Conservation (phyloP, 176 grass and related monocot genomes). For the Oryza brachyantha region DNA sequence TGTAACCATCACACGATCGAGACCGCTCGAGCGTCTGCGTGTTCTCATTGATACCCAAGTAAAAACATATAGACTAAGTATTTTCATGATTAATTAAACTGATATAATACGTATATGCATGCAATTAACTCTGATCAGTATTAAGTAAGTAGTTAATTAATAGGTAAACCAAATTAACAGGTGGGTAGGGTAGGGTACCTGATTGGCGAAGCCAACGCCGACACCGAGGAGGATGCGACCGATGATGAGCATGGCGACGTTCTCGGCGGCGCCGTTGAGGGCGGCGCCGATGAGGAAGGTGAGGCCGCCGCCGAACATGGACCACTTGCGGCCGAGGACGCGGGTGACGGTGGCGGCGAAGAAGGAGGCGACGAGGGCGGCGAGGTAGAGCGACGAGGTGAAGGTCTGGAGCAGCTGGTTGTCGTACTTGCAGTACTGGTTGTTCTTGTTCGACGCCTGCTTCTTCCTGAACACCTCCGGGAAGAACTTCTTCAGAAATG, state of each 20-base stretch:
- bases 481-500: slow-evolving; percentile 58
- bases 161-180: no score
- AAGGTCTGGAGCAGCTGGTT: slow-evolving; percentile 66
- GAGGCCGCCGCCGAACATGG: slow-evolving; percentile 60
- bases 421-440: slow-evolving; percentile 81
- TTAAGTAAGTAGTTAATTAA: no score
- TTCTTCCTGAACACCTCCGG: slow-evolving; percentile 53
- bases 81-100: no score
- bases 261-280: slow-evolving; percentile 53
- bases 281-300: slow-evolving; percentile 58
- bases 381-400: slow-evolving; percentile 76
- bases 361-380: slow-evolving; percentile 58
- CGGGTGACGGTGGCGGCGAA: slow-evolving; percentile 64
- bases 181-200: slow-evolving; percentile 32
- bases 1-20: neutral
- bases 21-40: neutral
- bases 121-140: no score
- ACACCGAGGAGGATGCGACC: slow-evolving; percentile 56
- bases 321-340: slow-evolving; percentile 54
- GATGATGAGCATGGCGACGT: slow-evolving; percentile 61
- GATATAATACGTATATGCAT: no score
- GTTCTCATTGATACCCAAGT: neutral
- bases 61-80: neutral
- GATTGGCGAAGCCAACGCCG: slow-evolving; percentile 58
- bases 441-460: neutral